phyloP scores from a whole-genome alignment of 2,329 filamentous ascomycete genomes.

The Cladophialophora bantiana region DNA sequence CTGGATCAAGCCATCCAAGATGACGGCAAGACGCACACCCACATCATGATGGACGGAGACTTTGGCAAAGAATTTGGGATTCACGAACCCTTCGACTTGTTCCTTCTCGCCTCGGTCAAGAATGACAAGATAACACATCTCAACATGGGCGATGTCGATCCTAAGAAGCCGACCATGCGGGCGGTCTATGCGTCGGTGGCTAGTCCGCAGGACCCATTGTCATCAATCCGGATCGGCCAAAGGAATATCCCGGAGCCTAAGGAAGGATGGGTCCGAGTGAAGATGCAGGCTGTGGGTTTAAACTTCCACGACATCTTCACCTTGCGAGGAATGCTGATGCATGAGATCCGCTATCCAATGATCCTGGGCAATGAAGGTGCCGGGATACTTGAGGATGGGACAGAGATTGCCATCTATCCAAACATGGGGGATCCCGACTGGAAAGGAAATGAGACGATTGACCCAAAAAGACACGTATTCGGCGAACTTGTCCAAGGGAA shows the following conservation, averaged over 20 bases:
- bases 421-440: conserved; percentile 29
- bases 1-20: conserved; percentile 13
- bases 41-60: conserved; percentile 34
- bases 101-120: conserved; percentile 23
- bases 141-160: conserved; percentile 29
- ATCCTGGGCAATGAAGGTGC: conserved; percentile 34
- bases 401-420: conserved; percentile 30
- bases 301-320: conserved; percentile 36
- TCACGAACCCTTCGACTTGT: conserved; percentile 32
- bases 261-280: conserved; percentile 31
- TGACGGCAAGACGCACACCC: conserved; percentile 23
- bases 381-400: conserved; percentile 31
- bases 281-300: conserved; percentile 32
- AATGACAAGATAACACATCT: conserved; percentile 28
- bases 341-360: conserved; percentile 32
- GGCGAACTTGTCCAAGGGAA: conserved; percentile 31
- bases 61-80: conserved; percentile 29
- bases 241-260: conserved; percentile 20
- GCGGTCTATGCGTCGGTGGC: conserved; percentile 30
- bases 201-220: conserved; percentile 27
- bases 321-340: conserved; percentile 26
- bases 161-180: conserved; percentile 24
- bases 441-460: conserved; percentile 33
- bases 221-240: conserved; percentile 23
- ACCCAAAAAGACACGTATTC: conserved; percentile 31